A percentile compares a stretch with the other conserved stretches of the same genome.
Evolutionary conservation across 345 rosid species (phyloP).

Genomic region (Gossypium herbaceum): DNA sequence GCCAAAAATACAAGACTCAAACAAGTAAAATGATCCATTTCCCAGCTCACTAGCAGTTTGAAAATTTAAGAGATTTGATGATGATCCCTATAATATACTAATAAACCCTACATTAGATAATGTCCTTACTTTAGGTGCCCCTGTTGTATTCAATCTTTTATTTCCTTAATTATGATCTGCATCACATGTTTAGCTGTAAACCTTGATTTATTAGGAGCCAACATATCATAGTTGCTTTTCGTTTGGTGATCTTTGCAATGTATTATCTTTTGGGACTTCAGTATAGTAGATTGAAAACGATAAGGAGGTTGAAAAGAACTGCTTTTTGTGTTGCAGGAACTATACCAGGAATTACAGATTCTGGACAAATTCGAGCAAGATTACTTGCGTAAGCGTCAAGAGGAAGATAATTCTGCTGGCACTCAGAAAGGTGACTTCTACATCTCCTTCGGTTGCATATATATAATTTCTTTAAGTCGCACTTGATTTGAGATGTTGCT

Average conservation of each 20-base stretch:
- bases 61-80: background rate
- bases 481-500: constrained; percentile 6
- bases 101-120: background rate
- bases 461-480: background rate
- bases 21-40: background rate
- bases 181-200: background rate
- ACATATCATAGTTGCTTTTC: background rate
- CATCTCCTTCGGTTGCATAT: background rate
- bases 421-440: constrained; percentile 47
- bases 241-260: background rate
- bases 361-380: constrained; percentile 70
- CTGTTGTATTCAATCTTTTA: background rate
- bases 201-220: background rate
- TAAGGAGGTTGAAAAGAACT: background rate
- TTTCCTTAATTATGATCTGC: constrained; percentile 1
- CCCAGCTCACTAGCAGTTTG: background rate
- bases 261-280: background rate
- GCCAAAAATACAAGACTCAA: background rate
- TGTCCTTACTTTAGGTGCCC: background rate
- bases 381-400: constrained; percentile 48
- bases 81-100: background rate
- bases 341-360: constrained; percentile 64
- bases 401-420: constrained; percentile 36
- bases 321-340: constrained; percentile 40
- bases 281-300: background rate